These are phyloP conservation scores for Leishmania guyanensis DNA, from an alignment of 208 protist genomes.

Conservation along the genomic window DNA sequence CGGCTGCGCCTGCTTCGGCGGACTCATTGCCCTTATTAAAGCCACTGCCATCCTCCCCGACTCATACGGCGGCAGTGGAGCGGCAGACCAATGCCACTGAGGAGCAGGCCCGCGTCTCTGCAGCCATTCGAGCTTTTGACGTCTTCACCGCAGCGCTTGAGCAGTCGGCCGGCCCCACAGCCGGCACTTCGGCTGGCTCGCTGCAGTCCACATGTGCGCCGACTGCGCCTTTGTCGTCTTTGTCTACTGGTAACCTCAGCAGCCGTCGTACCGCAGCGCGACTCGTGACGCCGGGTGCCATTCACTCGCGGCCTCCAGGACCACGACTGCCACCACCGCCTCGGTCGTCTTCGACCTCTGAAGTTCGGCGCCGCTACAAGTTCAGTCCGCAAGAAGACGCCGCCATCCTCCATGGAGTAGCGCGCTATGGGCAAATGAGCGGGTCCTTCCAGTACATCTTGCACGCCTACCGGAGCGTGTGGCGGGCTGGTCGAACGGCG, in stretches of 20 bases:
- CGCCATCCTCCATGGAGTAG: conserved; percentile 79
- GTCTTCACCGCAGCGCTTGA: conserved; percentile 28
- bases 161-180: conserved; percentile 3
- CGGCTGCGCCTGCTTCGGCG: background rate
- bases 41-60: background rate
- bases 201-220: background rate
- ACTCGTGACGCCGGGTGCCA: background rate
- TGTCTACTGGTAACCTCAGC: background rate
- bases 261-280: background rate
- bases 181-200: background rate
- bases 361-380: conserved; percentile 34
- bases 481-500: conserved; percentile 60
- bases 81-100: background rate
- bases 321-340: background rate
- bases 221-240: background rate
- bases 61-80: background rate
- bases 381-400: conserved; percentile 75
- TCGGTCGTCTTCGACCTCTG: background rate
- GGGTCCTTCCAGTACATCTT: conserved; percentile 70
- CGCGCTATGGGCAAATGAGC: conserved; percentile 49
- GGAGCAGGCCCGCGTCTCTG: conserved; percentile 29
- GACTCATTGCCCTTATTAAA: background rate
- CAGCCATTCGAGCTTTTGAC: conserved; percentile 36
- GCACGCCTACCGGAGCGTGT: conserved; percentile 57
- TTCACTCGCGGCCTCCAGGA: background rate